Evolutionary conservation across 2,329 filamentous ascomycete species (phyloP).

Genomic region (Helotiales sp.): DNA sequence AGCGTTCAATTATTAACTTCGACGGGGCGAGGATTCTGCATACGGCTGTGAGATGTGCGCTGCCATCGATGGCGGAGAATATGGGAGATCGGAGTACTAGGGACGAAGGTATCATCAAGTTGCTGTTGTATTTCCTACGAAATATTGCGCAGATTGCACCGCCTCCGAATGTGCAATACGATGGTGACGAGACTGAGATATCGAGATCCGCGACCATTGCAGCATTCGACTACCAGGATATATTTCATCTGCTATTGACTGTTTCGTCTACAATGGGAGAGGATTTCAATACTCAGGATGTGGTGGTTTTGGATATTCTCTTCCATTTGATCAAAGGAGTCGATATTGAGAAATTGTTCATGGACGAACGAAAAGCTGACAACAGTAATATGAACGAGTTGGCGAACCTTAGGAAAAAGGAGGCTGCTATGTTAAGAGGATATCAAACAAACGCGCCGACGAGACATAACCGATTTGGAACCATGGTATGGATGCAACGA

Average conservation of each 20-base stretch:
- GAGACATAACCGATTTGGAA: slow-evolving; percentile 91
- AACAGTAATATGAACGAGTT: slow-evolving; percentile 76
- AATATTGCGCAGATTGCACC: slow-evolving; percentile 87
- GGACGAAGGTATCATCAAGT: slow-evolving; percentile 91
- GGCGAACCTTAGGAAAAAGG: slow-evolving; percentile 75
- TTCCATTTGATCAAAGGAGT: slow-evolving; percentile 94
- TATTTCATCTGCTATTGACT: slow-evolving; percentile 83
- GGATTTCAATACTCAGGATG: slow-evolving; percentile 88
- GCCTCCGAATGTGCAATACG: slow-evolving; percentile 72
- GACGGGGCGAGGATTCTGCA: slow-evolving; percentile 78
- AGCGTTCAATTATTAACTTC: slow-evolving; percentile 84
- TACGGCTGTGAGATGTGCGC: slow-evolving; percentile 77
- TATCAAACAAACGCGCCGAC: slow-evolving; percentile 81
- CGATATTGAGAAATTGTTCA: slow-evolving; percentile 81
- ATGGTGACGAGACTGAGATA: slow-evolving; percentile 88
- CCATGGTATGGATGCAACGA: slow-evolving; percentile 95
- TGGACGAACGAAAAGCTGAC: slow-evolving; percentile 74
- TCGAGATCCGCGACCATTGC: slow-evolving; percentile 88
- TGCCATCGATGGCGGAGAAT: slow-evolving; percentile 84
- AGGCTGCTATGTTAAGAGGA: slow-evolving; percentile 79
- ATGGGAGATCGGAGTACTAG: slow-evolving; percentile 75
- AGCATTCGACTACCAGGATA: slow-evolving; percentile 87
- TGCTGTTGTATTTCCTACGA: slow-evolving; percentile 85
- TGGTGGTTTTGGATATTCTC: slow-evolving; percentile 86
- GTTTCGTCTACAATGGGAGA: slow-evolving; percentile 92